Base-by-base conservation (phyloP, 805 yeast species). In the Pichia nakasei region DNA sequence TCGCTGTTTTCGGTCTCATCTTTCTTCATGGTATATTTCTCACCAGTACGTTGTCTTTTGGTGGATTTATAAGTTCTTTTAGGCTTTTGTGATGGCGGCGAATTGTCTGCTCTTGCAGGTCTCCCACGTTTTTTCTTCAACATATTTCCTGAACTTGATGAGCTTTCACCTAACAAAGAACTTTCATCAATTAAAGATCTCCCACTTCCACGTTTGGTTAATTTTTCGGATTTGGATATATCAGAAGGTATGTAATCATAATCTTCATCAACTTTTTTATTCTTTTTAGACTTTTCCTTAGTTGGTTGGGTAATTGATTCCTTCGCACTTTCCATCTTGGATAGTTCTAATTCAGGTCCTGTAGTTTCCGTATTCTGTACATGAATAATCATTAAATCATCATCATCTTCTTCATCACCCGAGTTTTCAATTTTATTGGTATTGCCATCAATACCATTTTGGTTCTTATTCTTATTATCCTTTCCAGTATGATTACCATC, bases 321-420 rank as follows among this genome's bases (percentile, higher is more conserved):
- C 6, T 29, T n/a, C 13, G 41, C 34, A 2, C 29, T 34, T 22
- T 15, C 8, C 13, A 37, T 21, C 11, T 26, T 27, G 11, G 38
- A 37, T 3, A 37, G 7, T n/a, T 41, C 46, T n/a, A 34, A 17
- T 27, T 47, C 46, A 12, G 18, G 35, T 19, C 24, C 9, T 2
- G 40, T 13, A 11, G 35, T 27, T n/a, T 44, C 35, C 36, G 45
- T 48, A 21, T 45, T 35, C 4, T 37, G 17, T 2, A 39, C 48
- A 39, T 37, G 42, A 21, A 39, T 43, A 40, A 48, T 48, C 35
- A 45, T 34, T 15, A 48, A 31, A 21, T 48, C 50, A 33, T 48
- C 50, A 24, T 48, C 50, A 26, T 33, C 35, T 22, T 38, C 41
- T 4, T 11, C 37, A 17, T 17, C 19, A 19, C n/a, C 34, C 5